These are phyloP conservation scores for Colletotrichum euphorbiae DNA, from an alignment of 2,329 filamentous ascomycete genomes.

Conservation along the genomic window DNA sequence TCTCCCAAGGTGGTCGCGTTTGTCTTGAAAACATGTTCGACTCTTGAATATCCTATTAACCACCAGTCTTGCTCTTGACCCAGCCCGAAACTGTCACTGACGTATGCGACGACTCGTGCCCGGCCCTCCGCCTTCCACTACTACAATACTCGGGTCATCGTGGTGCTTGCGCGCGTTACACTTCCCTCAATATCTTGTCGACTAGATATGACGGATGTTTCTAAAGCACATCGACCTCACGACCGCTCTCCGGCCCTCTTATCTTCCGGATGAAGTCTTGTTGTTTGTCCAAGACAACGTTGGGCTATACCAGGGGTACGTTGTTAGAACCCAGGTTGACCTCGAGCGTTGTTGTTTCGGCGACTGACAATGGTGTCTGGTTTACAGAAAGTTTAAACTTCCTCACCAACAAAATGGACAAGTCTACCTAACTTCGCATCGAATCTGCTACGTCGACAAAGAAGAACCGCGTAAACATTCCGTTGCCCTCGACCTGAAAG, in stretches of 20 bases:
- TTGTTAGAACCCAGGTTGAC: constrained; percentile 39
- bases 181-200: constrained; percentile 2
- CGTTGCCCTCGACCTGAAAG: constrained; percentile 86
- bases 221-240: constrained; percentile 95
- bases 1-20: neutral
- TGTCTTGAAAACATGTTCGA: constrained; percentile 22
- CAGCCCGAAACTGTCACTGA: constrained; percentile 20
- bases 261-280: constrained; percentile 92
- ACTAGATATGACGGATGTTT: constrained; percentile 84
- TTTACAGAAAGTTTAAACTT: constrained; percentile 88
- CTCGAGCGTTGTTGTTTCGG: neutral
- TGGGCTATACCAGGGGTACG: constrained; percentile 95
- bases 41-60: constrained; percentile 12
- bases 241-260: constrained; percentile 91
- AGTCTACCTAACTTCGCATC: constrained; percentile 95
- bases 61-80: neutral
- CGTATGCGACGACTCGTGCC: constrained; percentile 25
- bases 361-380: constrained; percentile 7
- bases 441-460: constrained; percentile 94
- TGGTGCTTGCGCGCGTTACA: constrained; percentile 13
- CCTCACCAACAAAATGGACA: constrained; percentile 94
- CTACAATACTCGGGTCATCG: constrained; percentile 4
- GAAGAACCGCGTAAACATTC: constrained; percentile 87
- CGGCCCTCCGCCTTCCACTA: constrained; percentile 5
- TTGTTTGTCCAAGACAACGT: constrained; percentile 98